Base-by-base conservation (phyloP, 768 basidiomycete genomes). In the Lentinula lateritia region DNA sequence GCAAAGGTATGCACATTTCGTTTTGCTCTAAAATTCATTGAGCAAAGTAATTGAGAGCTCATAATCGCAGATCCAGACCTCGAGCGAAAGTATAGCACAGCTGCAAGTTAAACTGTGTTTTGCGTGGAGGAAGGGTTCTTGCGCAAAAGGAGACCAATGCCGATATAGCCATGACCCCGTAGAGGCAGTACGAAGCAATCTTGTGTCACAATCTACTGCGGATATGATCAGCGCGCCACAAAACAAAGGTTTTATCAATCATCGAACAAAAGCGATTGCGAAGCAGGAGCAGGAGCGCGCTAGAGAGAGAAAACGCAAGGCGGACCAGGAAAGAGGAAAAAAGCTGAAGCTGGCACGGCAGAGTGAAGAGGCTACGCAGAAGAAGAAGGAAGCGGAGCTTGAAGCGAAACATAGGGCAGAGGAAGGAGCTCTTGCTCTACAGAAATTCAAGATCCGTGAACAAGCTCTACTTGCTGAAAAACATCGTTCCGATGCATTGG, bases 61-160 rank as follows among this genome's bases (percentile, higher is more conserved):
- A 46, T 4, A 53, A 18, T 32, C 52, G 16, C 36, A 12, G 16
- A 16, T 13, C 4, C 18, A 16, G 35, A 36, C 36, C 32, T 6
- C 13, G 41, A 20, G 23, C 7, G 41, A 18, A 12, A 12, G 15
- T 38, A 18, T 3, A 59, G 6, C 15, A 5, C 58, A 7, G 1
- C 23, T 13, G 5, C 43, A 10, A 5, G 12, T 36, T 13, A 38
- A 59, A 34, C 62, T 45, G 20, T 62, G 61, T 36, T 56, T 45
- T 39, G 66, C 70, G 55, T 76, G 76, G 78, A 18, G 69, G 52
- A 69, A 68, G 56, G 77, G 78, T 46, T 69, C 67, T 7, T 79
- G 79, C 66, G 61, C 66, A 58, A 73, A 66, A 62, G 77, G 76
- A 16, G 59, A 68, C 7, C 70, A 69, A 52, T 78, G 78, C 60